Conservation (phyloP, 1,284 basidiomycete species). For the Boletus mariae region DNA sequence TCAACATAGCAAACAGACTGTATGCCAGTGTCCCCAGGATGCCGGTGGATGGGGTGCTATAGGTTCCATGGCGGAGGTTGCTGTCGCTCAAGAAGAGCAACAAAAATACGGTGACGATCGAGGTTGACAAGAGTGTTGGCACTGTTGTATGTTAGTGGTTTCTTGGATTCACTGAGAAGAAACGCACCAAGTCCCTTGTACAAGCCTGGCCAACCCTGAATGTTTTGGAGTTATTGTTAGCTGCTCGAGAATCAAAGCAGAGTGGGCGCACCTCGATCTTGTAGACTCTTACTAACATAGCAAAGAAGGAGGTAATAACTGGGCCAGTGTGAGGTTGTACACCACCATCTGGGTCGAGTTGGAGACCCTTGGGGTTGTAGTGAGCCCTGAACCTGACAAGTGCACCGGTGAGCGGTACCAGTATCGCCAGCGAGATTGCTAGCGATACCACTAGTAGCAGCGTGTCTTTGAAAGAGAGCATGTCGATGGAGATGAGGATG, state of each 20-base stretch:
- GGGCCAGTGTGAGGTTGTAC: slow-evolving; percentile 75
- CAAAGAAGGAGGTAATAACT: slow-evolving; percentile 57
- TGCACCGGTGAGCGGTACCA: slow-evolving; percentile 65
- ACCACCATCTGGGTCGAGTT: slow-evolving; percentile 74
- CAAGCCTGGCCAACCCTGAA: slow-evolving; percentile 69
- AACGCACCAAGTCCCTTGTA: slow-evolving; percentile 79
- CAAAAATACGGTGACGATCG: slow-evolving; percentile 55
- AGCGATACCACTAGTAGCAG: slow-evolving; percentile 48
- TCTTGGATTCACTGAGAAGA: slow-evolving; percentile 1
- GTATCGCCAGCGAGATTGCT: slow-evolving; percentile 40
- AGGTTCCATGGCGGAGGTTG: slow-evolving; percentile 58
- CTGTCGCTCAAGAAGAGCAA: slow-evolving; percentile 52
- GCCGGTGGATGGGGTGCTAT: slow-evolving; percentile 68
- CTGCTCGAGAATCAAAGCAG: background rate
- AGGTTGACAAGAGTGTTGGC: slow-evolving; percentile 67
- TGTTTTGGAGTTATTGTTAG: background rate
- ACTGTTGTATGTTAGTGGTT: slow-evolving; percentile 41
- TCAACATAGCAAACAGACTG: slow-evolving; percentile 63
- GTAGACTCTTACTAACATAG: slow-evolving; percentile 72
- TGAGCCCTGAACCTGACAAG: slow-evolving; percentile 74
- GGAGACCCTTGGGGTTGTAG: slow-evolving; percentile 80
- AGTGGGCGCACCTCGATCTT: slow-evolving; percentile 60
- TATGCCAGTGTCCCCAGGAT: slow-evolving; percentile 62
- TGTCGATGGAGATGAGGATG: slow-evolving; percentile 10
- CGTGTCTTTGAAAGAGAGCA: slow-evolving; percentile 40